A percentile compares a stretch with the other conserved stretches of the same genome.
phyloP scores from a whole-genome alignment of 495 filamentous ascomycete genomes.

The Penicillium bovifimosum region DNA sequence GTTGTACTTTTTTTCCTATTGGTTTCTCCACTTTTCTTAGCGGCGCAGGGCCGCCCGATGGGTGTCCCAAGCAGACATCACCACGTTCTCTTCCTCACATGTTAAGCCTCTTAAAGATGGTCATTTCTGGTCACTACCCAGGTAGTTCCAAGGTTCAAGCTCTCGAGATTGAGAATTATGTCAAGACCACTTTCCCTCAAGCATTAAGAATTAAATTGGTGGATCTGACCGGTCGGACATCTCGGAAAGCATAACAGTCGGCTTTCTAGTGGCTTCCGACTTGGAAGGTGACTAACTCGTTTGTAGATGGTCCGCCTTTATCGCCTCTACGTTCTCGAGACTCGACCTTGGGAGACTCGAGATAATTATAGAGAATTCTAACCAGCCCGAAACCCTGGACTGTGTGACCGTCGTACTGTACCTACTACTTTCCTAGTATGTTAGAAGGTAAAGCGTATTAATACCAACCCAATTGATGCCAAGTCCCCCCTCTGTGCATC shows the following conservation, averaged over 20 bases:
- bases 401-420: constrained; percentile 6
- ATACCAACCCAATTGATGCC: constrained; percentile 3
- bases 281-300: neutral
- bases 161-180: neutral
- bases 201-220: neutral
- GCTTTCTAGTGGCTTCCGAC: constrained; percentile 9
- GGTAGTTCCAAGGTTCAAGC: constrained; percentile 1
- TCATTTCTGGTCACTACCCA: neutral
- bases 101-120: neutral
- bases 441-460: neutral
- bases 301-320: neutral
- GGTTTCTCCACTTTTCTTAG: constrained; percentile 25
- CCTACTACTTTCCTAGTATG: too few species aligned
- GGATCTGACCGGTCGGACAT: constrained; percentile 15
- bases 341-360: constrained; percentile 3
- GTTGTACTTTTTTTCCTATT: neutral
- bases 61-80: constrained; percentile 16
- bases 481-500: constrained; percentile 21
- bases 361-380: neutral
- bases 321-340: neutral
- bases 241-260: constrained; percentile 12
- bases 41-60: constrained; percentile 33
- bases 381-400: constrained; percentile 3
- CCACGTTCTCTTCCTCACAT: constrained; percentile 1
- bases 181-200: neutral